A percentile compares a stretch with the other conserved stretches of the same genome.
Conservation (phyloP, 768 basidiomycete species). For the Pholiota microspora region DNA sequence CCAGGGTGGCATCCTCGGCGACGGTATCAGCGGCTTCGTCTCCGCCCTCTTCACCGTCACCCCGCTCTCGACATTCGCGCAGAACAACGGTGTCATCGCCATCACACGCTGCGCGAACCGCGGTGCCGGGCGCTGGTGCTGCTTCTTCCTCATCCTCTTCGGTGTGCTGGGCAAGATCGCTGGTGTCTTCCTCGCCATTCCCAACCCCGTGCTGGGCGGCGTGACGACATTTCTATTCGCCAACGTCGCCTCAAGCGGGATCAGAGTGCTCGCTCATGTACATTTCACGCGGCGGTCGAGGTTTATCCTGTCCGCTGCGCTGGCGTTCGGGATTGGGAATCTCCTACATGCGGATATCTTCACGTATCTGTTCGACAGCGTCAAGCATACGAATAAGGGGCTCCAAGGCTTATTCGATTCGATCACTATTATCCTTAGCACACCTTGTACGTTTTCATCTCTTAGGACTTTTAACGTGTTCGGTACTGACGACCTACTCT, state of each 20-base stretch:
- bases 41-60: conserved; percentile 81
- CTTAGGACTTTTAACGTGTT: background rate
- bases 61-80: conserved; percentile 78
- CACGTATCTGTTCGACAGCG: conserved; percentile 66
- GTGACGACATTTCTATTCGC: conserved; percentile 89
- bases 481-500: background rate
- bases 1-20: conserved; percentile 79
- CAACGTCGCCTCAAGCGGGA: conserved; percentile 66
- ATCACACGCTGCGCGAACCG: conserved; percentile 85
- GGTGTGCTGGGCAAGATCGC: conserved; percentile 81
- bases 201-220: conserved; percentile 78
- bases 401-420: conserved; percentile 71
- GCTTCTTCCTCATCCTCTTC: conserved; percentile 75
- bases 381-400: conserved; percentile 48
- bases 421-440: conserved; percentile 77
- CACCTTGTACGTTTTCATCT: conserved; percentile 61
- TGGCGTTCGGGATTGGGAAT: conserved; percentile 71
- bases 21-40: conserved; percentile 79
- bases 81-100: conserved; percentile 82
- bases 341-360: conserved; percentile 65
- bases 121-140: conserved; percentile 77
- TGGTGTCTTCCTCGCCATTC: conserved; percentile 83
- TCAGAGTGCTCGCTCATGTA: conserved; percentile 64
- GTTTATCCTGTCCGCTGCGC: conserved; percentile 67
- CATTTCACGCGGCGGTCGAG: conserved; percentile 62